Evolutionary conservation across 2,329 filamentous ascomycete species (phyloP), one percentile per base, ranked within the genome.

Genomic region (Fusarium sp.): DNA sequence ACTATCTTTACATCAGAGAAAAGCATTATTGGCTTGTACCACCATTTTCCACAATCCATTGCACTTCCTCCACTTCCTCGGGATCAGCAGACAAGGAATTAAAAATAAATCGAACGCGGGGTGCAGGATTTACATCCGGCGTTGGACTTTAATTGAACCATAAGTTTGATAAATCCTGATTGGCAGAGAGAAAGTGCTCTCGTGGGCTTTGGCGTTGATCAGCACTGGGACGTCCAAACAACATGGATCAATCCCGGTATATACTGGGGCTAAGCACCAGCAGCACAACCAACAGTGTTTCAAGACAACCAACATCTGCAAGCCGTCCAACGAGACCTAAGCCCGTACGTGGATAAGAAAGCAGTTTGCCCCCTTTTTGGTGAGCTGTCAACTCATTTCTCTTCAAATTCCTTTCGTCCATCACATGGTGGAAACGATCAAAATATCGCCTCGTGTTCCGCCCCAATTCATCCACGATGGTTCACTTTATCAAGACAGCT

Each of bases 131-230:
- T 15, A 0, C 11, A 12, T 39, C 14, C 35, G 14, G 7, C 2
- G 25, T 29, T 18, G 23, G 35, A 41, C 19, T n/a, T 41, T 41
- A 23, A 41, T 29, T 29, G 6, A 54, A n/a, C 35, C 19, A 23
- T 23, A n/a, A 54, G 19, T 19, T 1, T 8, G 21, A 1, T 3
- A 2, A 4, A 10, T 1, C 1, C 7, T 39, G 5, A n/a, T 39
- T 39, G 25, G 35, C 14, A 14, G 0, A 23, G 14, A 9, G 3
- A 10, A 10, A 10, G 15, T 18, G 4, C 25, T 5, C 23, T 29
- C 15, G 7, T 7, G 25, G 15, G 4, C 3, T 29, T 39, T 18
- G 25, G 3, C 27, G 15, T 21, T 31, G 21, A 42, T 55, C 37
- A 19, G 31, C 33, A 31, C 11, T 11, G 16, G 21, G 10, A 11